Percentiles rank a stretch among this genome's conserved stretches.
These are phyloP conservation scores for Zygnema circumcarinatum DNA, from an alignment of 139 green algal genomes.

Conservation along the genomic window DNA sequence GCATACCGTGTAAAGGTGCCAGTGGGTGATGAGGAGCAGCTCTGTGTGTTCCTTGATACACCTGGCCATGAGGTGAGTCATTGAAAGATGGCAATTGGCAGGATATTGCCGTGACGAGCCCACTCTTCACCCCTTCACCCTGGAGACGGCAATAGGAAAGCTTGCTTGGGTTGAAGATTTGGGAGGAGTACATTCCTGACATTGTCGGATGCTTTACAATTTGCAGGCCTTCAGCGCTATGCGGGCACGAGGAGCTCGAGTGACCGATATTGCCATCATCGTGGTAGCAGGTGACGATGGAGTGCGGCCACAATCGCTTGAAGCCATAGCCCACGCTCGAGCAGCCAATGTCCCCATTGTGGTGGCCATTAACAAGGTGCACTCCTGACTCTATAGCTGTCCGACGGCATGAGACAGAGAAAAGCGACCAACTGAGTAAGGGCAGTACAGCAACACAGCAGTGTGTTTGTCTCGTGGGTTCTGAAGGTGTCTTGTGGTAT, in stretches of 20 bases:
- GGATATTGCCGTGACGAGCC: too few species aligned
- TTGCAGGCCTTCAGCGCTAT: slow-evolving; percentile 94
- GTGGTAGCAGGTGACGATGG: slow-evolving; percentile 97
- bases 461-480: too few species aligned
- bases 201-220: too few species aligned
- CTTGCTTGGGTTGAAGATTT: too few species aligned
- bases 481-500: too few species aligned
- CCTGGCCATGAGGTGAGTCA: slow-evolving; percentile 74
- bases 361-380: slow-evolving; percentile 72
- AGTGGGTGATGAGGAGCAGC: slow-evolving; percentile 70
- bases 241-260: slow-evolving; percentile 84
- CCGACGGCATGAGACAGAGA: slow-evolving; percentile 84
- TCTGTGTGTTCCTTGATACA: slow-evolving; percentile 97
- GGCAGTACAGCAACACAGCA: too few species aligned
- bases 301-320: slow-evolving; percentile 92
- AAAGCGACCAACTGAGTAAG: too few species aligned
- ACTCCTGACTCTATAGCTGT: too few species aligned
- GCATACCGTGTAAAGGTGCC: slow-evolving; percentile 87
- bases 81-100: too few species aligned
- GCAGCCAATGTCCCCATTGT: slow-evolving; percentile 91
- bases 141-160: too few species aligned
- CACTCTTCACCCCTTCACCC: too few species aligned
- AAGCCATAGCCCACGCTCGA: slow-evolving; percentile 92
- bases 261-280: slow-evolving; percentile 97
- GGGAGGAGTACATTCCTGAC: too few species aligned